Evolutionary conservation across 2,329 filamentous ascomycete genomes (phyloP).

Genomic region (Penicillium sp.): DNA sequence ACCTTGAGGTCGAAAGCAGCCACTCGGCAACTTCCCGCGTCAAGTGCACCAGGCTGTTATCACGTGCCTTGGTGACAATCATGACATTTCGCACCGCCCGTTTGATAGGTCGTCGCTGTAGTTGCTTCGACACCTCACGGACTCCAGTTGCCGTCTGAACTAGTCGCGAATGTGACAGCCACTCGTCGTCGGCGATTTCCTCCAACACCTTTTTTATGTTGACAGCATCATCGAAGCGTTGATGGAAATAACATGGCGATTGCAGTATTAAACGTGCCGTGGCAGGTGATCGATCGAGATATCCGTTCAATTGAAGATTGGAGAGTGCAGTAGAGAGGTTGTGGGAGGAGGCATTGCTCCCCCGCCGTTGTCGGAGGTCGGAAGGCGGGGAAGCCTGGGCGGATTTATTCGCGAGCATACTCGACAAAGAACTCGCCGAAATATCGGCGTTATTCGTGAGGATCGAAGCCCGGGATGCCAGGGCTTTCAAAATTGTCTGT

Average conservation of each 20-base stretch:
- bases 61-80: constrained; percentile 97
- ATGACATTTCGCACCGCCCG: constrained; percentile 90
- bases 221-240: constrained; percentile 92
- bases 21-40: constrained; percentile 85
- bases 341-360: constrained; percentile 51
- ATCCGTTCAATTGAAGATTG: constrained; percentile 46
- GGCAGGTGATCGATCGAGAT: constrained; percentile 45
- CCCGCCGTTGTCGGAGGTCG: constrained; percentile 34
- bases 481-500: constrained; percentile 78
- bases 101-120: constrained; percentile 87
- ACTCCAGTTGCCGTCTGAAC: constrained; percentile 95
- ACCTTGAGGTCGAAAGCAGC: constrained; percentile 83
- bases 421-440: constrained; percentile 58
- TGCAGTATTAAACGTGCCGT: constrained; percentile 64
- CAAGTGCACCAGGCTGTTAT: constrained; percentile 86
- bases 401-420: constrained; percentile 51
- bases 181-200: constrained; percentile 83
- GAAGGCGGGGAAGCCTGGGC: constrained; percentile 18
- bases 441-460: constrained; percentile 52
- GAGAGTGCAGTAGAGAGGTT: constrained; percentile 61
- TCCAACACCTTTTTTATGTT: constrained; percentile 93
- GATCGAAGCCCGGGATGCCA: constrained; percentile 61
- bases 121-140: constrained; percentile 90
- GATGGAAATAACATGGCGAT: constrained; percentile 97
- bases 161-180: constrained; percentile 86